Evolutionary conservation across 2,329 filamentous ascomycete genomes (phyloP), one percentile per base, ranked within the genome.

Genomic region (Aspergillus sp.): DNA sequence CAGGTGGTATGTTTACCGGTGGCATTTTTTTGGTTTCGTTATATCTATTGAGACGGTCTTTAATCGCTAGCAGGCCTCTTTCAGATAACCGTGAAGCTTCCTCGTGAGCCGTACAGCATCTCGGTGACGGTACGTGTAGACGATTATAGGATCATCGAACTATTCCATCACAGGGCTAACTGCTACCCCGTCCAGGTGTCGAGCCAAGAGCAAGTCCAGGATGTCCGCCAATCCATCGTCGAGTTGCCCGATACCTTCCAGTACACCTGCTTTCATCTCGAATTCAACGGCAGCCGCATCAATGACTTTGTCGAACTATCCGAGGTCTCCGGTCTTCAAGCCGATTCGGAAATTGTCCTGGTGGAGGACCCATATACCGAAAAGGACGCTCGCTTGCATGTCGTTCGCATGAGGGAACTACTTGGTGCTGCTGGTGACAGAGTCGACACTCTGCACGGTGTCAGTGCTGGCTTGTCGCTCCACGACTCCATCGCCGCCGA

Each of bases 261-360:
- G 79, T 97, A 97, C 82, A 96, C 95, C 57, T 99, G 95, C 84
- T 99, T 99, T 83, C 95, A 99, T 80, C 88, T 99, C 71, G 93
- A 98, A 81, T 89, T 93, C 81, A 89, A 91, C 62, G 92, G 92
- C 69, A 83, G 91, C 79, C 90, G 91, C 67, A 90, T 99, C 84
- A 98, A 98, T 78, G 95, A 99, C 79, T 98, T 95, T 72, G 86
- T 96, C 62, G 90, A 96, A 76, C 86, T 99, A 64, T 93, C 92
- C 58, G 94, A 99, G 75, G 91, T 99, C 59, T 85, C 90, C 52
- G 92, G 87, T 60, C 85, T 99, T 59, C 86, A 87, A 57, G 80
- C 89, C 38, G 89, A 93, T 65, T 91, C 93, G 41, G 90, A 93
- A 72, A 85, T 97, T 61, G 86, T 85, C 57, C 81, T 99, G 69